Base-by-base conservation (phyloP, 1,139 yeast genomes). In the Hyphopichia wangnamkhiaoensis region DNA sequence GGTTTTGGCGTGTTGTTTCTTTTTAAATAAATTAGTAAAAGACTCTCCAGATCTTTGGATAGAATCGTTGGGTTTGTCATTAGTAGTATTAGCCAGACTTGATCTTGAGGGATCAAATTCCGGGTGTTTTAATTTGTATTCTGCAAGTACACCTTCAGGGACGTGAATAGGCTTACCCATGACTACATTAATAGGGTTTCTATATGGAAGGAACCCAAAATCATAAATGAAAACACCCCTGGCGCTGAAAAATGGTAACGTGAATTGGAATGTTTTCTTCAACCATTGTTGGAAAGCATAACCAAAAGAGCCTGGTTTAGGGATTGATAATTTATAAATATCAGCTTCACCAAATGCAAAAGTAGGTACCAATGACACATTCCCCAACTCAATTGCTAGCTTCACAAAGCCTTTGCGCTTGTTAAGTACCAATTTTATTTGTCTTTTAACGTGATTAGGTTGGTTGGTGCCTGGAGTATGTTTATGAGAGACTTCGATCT, bases 261-360 rank as follows among this genome's bases (percentile, higher is more conserved):
- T 91, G 62, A 91, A 93, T 3, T 91, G 93, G 42, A 82, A 75
- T 31, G 67, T 72, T 29, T 70, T 69, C 54, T 93, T 91, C 58
- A 91, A 58, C 80, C 88, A 79, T 31, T 75, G 64, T 59, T 91
- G 98, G 41, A 86, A 59, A 39, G 67, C 71, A 50, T 54, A 79
- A 53, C 67, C 74, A 53, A 55, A 50, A 0, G 93, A 81, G 50
- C 76, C 56, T 54, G 76, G 63, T 52, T 52, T 68, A 8, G 88
- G 85, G 37, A 72, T 68, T 3, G 79, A 64, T 39, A 88, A 79
- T 42, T 82, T 79, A 60, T 84, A 89, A 29, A 88, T 66, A 43
- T 86, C 88, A 28, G 85, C 94, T 56, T 93, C 98, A 3, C 98
- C 98, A 68, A 93, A 93, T 18, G 90, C 95, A 60, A 87, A 82